Base-by-base conservation (phyloP, 2,329 filamentous ascomycete genomes). In the Fusarium hainanense region DNA sequence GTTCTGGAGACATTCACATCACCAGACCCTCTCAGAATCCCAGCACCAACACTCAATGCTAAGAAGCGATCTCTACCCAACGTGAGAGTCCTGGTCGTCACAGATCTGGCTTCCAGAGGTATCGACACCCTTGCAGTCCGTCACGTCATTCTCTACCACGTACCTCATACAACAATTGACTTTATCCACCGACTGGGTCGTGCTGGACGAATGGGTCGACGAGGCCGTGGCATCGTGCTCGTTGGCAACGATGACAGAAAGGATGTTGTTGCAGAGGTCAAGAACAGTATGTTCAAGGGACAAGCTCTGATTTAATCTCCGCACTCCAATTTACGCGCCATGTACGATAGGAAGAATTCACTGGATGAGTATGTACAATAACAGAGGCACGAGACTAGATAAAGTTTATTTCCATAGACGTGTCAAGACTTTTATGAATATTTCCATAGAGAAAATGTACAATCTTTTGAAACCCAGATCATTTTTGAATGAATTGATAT, bases 111-210 rank as follows among this genome's bases (percentile, higher is more conserved):
- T 7, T 97, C 94, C 8, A 85, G 96, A 72, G 96, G 96, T 68
- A 97, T 99, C 74, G 96, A 99, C 79, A 99, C 96, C 0, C 82
- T 98, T 30, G 92, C 93, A 20, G 95, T 98, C 20, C 88, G 93
- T 60, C 93, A 97, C 72, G 96, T 99, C 54, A 91, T 99, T 57
- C 82, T 99, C 27, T 98, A 97, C 79, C 94, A 99, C 78, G 95
- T 99, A n/a, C 96, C 96, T 7, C 95, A 98, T 77, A 97, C 93
- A 0, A 97, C 94, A 0, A 97, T 99, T 64, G 97, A 99, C 80
- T 99, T 99, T 76, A 98, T 99, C 76, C 97, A 99, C 80, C 91
- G 97, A 18, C 88, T 98, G 7, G 96, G 96, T 18, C 88, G 96
- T 60, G 93, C 96, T 2, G 96, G 96, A 0, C 88, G 96, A 34